Conservation (phyloP, 768 basidiomycete species). For the Botryobasidium botryosum region DNA sequence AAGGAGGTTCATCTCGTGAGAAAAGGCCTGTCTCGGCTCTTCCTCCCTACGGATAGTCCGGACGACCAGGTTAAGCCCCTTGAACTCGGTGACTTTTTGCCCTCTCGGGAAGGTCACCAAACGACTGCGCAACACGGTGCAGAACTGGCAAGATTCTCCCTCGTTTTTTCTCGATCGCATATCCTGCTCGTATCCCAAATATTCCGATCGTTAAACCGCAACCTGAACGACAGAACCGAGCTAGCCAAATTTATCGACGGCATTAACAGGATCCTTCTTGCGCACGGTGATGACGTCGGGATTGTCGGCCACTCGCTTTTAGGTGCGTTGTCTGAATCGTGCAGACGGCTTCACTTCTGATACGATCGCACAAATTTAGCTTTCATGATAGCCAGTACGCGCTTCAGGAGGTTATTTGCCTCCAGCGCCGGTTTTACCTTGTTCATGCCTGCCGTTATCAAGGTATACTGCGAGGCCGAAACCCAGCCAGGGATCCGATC, state of each 20-base stretch:
- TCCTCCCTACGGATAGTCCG: conserved; percentile 30
- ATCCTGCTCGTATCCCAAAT: conserved; percentile 50
- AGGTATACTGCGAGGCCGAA: conserved; percentile 48
- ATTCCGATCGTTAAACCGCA: conserved; percentile 53
- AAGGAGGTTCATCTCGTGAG: conserved; percentile 53
- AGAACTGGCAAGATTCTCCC: conserved; percentile 30
- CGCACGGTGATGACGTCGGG: conserved; percentile 57
- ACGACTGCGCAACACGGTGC: conserved; percentile 12
- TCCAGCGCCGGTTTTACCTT: conserved; percentile 55
- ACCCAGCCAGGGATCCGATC: conserved; percentile 37
- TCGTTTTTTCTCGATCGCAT: conserved; percentile 50
- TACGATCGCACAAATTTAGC: conserved; percentile 25
- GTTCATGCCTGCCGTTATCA: conserved; percentile 57
- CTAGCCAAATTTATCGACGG: conserved; percentile 51
- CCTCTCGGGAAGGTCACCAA: conserved; percentile 12
- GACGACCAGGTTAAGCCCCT: conserved; percentile 13
- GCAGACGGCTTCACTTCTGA: not conserved
- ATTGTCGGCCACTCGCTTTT: conserved; percentile 59
- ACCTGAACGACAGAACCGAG: conserved; percentile 52
- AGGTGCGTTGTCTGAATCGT: too few species aligned
- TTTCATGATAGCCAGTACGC: conserved; percentile 56
- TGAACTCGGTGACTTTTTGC: conserved; percentile 33
- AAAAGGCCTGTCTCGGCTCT: conserved; percentile 44
- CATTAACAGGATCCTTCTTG: conserved; percentile 47
- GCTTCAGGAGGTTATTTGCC: conserved; percentile 59